These are phyloP conservation scores for Ustilago shanxiensis DNA, from an alignment of 1,284 basidiomycete species.

Conservation along the genomic window DNA sequence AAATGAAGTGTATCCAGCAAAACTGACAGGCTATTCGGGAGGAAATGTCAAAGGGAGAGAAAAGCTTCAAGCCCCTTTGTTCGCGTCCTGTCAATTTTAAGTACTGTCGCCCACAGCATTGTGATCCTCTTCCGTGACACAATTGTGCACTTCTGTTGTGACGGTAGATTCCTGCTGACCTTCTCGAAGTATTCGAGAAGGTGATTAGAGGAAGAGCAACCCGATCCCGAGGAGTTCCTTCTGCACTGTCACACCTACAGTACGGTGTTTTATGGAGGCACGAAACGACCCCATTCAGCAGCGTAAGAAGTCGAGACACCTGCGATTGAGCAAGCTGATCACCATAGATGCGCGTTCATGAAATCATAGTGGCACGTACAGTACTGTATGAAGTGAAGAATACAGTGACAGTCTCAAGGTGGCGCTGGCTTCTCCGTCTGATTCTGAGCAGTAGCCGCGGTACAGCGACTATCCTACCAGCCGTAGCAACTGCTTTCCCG, in stretches of 20 bases:
- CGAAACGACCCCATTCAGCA: background rate
- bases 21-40: background rate
- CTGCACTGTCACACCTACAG: too few species aligned
- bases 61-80: background rate
- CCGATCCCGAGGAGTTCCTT: slow-evolving; percentile 4
- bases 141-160: background rate
- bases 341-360: background rate
- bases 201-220: background rate
- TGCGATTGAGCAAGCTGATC: background rate
- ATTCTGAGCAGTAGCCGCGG: background rate
- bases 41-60: background rate
- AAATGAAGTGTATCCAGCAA: background rate
- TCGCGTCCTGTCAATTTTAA: background rate
- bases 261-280: background rate
- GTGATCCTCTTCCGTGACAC: background rate
- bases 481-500: background rate
- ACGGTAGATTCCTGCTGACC: background rate
- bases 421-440: background rate
- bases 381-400: background rate
- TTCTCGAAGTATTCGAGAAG: background rate
- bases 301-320: background rate
- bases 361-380: background rate
- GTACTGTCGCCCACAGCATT: background rate
- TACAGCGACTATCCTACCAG: background rate
- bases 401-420: background rate